phyloP scores from a whole-genome alignment of 192 early-diverging fungal genomes.

The Umbelopsis isabellina region DNA sequence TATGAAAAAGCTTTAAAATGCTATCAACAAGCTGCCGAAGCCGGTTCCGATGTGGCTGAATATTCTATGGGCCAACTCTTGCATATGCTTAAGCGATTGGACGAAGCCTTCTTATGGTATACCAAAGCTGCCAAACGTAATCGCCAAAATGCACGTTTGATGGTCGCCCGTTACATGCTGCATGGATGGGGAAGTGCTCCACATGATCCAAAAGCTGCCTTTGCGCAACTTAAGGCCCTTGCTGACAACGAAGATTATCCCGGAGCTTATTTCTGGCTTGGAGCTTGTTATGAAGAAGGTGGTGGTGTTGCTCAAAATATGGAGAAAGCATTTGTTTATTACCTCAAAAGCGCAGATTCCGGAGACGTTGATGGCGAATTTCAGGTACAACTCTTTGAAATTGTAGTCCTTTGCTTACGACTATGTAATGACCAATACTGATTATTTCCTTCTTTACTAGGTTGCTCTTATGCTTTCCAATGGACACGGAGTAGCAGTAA shows the following conservation, averaged over 20 bases:
- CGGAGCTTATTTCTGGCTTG: slow-evolving; percentile 33
- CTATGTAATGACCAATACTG: not conserved
- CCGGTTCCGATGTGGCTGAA: slow-evolving; percentile 24
- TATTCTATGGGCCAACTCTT: slow-evolving; percentile 22
- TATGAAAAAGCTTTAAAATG: slow-evolving; percentile 27
- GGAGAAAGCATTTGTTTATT: slow-evolving; percentile 31
- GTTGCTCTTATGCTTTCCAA: slow-evolving; percentile 45
- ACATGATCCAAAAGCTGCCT: slow-evolving; percentile 19
- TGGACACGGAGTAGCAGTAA: slow-evolving; percentile 35
- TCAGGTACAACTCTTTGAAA: slow-evolving; percentile 22
- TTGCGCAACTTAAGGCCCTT: slow-evolving; percentile 24
- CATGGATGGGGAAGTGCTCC: slow-evolving; percentile 35
- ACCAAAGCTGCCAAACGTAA: slow-evolving; percentile 20
- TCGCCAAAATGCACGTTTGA: slow-evolving; percentile 28
- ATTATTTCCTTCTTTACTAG: slow-evolving; percentile 25
- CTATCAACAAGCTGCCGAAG: slow-evolving; percentile 36
- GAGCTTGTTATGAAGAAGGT: slow-evolving; percentile 28
- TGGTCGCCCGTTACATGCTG: slow-evolving; percentile 35
- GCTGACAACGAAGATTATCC: slow-evolving; percentile 22
- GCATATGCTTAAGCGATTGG: slow-evolving; percentile 8
- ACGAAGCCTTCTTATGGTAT: slow-evolving; percentile 23
- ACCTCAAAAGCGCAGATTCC: slow-evolving; percentile 26
- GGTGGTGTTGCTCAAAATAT: slow-evolving; percentile 13
- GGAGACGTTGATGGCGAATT: slow-evolving; percentile 38
- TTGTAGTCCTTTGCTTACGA: not conserved